Base-by-base conservation (phyloP, 2,329 filamentous ascomycete species). In the Fusarium equiseti region DNA sequence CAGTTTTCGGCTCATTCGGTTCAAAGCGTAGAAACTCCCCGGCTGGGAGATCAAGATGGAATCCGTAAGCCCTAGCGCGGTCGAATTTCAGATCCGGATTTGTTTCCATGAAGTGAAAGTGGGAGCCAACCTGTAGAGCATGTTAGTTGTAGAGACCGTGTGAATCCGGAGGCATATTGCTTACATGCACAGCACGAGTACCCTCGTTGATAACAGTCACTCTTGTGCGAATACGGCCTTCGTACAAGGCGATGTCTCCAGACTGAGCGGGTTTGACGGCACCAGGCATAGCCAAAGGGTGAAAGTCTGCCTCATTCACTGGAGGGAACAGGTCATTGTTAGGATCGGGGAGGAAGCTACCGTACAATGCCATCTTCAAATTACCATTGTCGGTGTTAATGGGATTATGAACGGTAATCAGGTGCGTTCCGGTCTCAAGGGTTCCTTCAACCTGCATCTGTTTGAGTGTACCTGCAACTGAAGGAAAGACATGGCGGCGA, bases 401-500 rank as follows among this genome's bases (percentile, higher is more conserved):
- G 16, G 46, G 46, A 11, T 50, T 24, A 6, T 50, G 46, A 11
- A 50, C 13, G 2, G 46, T 50, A 8, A 50, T 50, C 13, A 50
- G 11, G 16, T 50, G 46, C 13, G 46, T 50, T 50, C 46, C 46
- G 5, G 46, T 50, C 10, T 24, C n/a, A 16, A 50, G 29, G 15
- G 46, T 50, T 35, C 46, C 46, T 50, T 50, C 46, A 15, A 50
- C 29, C n/a, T 50, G 46, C 46, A 50, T 50, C 20, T 50, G 46
- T 27, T 50, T 50, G 8, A 50, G 46, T 20, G 46, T 50, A 18
- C 20, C 46, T 32, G 11, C 29, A 22, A 50, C 46, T 7, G 46
- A 35, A 18, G 46, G 46, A 35, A 22, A 27, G n/a, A 50, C 27
- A 22, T 50, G 46, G 20, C 29, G 46, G 6, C 46, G 46, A 11